phyloP scores from a whole-genome alignment of 106 monocot genomes.

The Acanthochlamys bracteata region DNA sequence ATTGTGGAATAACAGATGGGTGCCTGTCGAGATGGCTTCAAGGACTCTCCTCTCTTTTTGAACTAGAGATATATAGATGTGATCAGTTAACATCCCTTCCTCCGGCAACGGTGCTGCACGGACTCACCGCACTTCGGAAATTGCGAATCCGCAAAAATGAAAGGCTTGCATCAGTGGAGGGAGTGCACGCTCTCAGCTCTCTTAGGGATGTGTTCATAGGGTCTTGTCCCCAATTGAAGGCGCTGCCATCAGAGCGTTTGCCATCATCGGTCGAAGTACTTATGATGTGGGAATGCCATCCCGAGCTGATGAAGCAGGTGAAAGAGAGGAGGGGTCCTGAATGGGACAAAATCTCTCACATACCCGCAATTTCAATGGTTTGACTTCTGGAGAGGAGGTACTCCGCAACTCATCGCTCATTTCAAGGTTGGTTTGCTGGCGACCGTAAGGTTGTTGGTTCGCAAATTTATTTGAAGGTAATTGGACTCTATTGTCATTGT shows the following conservation, averaged over 20 bases:
- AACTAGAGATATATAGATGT: background rate
- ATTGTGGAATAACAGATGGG: background rate
- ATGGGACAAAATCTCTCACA: constrained; percentile 1
- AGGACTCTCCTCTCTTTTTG: too few species aligned
- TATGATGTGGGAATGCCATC: background rate
- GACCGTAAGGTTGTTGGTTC: too few species aligned
- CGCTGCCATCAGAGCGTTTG: background rate
- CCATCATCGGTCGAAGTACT: background rate
- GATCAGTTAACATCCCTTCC: background rate
- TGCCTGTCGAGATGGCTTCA: too few species aligned
- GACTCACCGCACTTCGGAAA: background rate
- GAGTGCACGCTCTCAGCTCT: background rate
- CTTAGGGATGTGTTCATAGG: background rate
- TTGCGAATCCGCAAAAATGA: background rate
- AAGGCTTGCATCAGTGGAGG: background rate
- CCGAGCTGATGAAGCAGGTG: background rate
- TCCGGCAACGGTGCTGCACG: background rate
- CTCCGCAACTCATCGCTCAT: too few species aligned
- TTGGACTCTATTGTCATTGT: too few species aligned
- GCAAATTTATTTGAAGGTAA: too few species aligned
- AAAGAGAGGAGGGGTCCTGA: background rate
- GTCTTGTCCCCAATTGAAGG: background rate
- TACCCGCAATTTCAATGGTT: background rate
- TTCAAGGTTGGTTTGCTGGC: too few species aligned
- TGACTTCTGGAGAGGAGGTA: too few species aligned